Base-by-base conservation (phyloP, 345 rosid genomes). In the Moricandia moricandioides region DNA sequence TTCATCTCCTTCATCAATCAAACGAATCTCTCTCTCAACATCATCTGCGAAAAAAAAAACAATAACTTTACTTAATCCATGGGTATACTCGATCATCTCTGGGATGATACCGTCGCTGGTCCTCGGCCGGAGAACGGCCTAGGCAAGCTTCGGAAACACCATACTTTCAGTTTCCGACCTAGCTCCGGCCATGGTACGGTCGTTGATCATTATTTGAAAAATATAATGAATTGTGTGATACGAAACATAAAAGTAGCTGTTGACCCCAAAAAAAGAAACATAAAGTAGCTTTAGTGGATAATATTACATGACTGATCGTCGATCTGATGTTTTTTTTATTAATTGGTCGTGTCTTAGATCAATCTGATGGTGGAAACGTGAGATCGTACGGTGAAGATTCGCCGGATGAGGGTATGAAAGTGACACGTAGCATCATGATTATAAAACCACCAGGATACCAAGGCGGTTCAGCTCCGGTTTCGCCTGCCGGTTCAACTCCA, bases 101-200 rank as follows among this genome's bases (percentile, higher is more conserved):
- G 99, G 99, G 99, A 96, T 70, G 99, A 96, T 75, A 92, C 97
- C 73, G 94, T 92, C 71, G 99, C 99, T 69, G 99, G 99, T 29
- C 98, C 99, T 1, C 84, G 76, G 59, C 99, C 99, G 6, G 98
- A 96, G 17, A 85, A 73, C 84, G 99, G 98, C 79, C 97, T 92
- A 75, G 96, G 99, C 70, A 89, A 85, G 90, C 99, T 96, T 60
- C 89, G 96, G 74, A 95, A 89, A 83, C 85, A 85, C 26, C 75
- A 83, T 65, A 83, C 85, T 72, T 83, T 86, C 81, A 76, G 83
- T 79, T 73, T 80, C 88, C 88, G 88, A 34, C 69, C 97, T 31
- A 84, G 54, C 86, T 76, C 90, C 88, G 85, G 85, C 86, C 92
- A 88, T 89, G 98, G 99, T 95, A 95, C 61, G 67, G 17, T 40